Percentiles rank a stretch among this genome's conserved stretches.
These are phyloP conservation scores for Umbelopsis sp. DNA, from an alignment of 192 early-diverging fungal species.

Conservation along the genomic window DNA sequence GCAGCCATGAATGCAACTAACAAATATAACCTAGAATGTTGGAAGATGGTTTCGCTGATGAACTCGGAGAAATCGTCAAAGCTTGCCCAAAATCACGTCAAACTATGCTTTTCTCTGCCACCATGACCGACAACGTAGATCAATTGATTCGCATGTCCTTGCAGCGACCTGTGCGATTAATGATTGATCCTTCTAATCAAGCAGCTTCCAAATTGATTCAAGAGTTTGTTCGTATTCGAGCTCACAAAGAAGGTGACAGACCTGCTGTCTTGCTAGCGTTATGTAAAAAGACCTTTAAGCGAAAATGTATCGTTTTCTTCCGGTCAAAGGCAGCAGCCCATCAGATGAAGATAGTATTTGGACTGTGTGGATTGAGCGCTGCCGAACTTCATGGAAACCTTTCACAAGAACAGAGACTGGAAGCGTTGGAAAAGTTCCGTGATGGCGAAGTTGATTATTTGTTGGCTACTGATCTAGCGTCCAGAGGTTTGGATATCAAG, in stretches of 20 bases:
- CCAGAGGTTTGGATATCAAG: constrained; percentile 95
- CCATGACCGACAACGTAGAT: constrained; percentile 99
- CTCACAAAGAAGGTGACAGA: constrained; percentile 81
- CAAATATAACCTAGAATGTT: constrained; percentile 66
- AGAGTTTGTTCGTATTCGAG: constrained; percentile 95
- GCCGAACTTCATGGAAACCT: constrained; percentile 96
- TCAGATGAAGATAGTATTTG: constrained; percentile 98
- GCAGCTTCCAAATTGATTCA: constrained; percentile 81
- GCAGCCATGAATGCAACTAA: background rate
- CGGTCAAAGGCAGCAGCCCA: constrained; percentile 92
- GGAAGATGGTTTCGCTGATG: constrained; percentile 96
- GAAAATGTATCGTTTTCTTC: constrained; percentile 91
- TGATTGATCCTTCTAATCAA: constrained; percentile 83
- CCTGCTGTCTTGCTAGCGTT: constrained; percentile 86
- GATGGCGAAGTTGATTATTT: constrained; percentile 85
- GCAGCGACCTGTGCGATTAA: constrained; percentile 84
- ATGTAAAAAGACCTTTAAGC: constrained; percentile 80
- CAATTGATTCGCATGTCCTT: constrained; percentile 93
- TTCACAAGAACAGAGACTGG: constrained; percentile 87
- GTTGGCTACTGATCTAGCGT: constrained; percentile 95
- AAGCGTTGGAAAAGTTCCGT: constrained; percentile 89
- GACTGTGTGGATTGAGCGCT: constrained; percentile 81
- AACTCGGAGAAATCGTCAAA: constrained; percentile 94
- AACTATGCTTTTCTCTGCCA: constrained; percentile 99
- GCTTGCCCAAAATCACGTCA: constrained; percentile 86